Evolutionary conservation across 768 basidiomycete genomes (phyloP), one percentile per base, ranked within the genome.

Genomic region (Lactarius evosmus): DNA sequence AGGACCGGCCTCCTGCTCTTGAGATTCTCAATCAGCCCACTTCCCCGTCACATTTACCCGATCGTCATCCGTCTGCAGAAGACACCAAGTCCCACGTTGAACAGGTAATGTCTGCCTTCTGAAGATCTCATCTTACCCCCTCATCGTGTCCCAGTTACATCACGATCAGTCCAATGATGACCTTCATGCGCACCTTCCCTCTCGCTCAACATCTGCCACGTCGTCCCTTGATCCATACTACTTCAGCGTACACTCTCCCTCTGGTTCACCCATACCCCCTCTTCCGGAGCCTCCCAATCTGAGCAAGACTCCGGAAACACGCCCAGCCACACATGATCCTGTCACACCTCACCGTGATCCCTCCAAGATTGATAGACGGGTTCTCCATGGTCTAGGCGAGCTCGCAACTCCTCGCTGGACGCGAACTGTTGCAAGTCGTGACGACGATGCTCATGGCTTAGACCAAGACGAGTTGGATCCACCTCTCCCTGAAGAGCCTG

Each of bases 401-500:
- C 84, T 98, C 34, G 80, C 94, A 22, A 99, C 97, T n/a, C 97
- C 97, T 54, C 84, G 95, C 65, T 99, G 95, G 95, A 82, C 83
- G 64, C 83, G 83, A 71, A 73, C 77, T 32, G 80, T 82, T 54
- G 75, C 77, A 38, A 74, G 75, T 57, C 69, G 72, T 55, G 73
- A 71, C 34, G 70, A 71, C 19, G 72, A 75, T 62, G 41, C 71
- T 50, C 69, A 76, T 61, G 68, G 69, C 73, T 60, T 77, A 41
- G 75, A 77, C 56, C 73, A 76, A 41, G 66, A 57, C 17, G 71
- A 61, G 11, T 62, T 74, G 2, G 75, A 78, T 50, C 50, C 71
- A 34, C 61, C 70, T 22, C 65, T 70, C 38, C 62, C 63, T 4
- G 67, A 75, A 38, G 73, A 76, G 32, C 69, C 66, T 32, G 85